These are phyloP conservation scores for Kwoniella shandongensis DNA, from an alignment of 768 basidiomycete species.

Conservation along the genomic window DNA sequence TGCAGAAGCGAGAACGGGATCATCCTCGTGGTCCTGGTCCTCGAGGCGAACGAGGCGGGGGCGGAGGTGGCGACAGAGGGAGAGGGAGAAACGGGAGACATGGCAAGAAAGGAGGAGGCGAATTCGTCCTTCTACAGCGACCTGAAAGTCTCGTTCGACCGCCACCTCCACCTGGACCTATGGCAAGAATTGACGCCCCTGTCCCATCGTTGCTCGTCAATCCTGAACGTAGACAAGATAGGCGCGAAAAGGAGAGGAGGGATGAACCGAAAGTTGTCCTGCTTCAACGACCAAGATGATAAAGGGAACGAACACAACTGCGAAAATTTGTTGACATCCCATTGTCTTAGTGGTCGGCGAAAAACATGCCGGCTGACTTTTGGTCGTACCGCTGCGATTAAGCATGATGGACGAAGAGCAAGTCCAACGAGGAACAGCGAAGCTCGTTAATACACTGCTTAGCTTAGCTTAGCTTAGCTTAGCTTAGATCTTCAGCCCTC, in stretches of 20 bases:
- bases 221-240: not conserved
- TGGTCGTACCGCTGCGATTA: too few species aligned
- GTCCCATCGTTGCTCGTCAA: not conserved
- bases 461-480: too few species aligned
- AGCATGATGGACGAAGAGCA: too few species aligned
- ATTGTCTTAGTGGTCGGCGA: too few species aligned
- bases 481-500: too few species aligned
- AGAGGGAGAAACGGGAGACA: slow-evolving; percentile 3
- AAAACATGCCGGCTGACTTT: too few species aligned
- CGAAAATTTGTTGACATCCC: too few species aligned
- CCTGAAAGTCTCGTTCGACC: slow-evolving; percentile 23
- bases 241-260: not conserved
- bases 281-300: slow-evolving; percentile 26
- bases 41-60: slow-evolving; percentile 10
- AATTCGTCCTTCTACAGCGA: slow-evolving; percentile 39
- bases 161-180: slow-evolving; percentile 2
- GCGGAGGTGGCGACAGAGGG: slow-evolving; percentile 13
- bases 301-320: too few species aligned
- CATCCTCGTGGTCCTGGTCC: not conserved
- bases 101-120: slow-evolving; percentile 6
- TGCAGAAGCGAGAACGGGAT: not conserved
- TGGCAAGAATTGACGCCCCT: slow-evolving; percentile 2
- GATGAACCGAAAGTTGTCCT: slow-evolving; percentile 25
- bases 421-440: too few species aligned
- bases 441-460: too few species aligned